Base-by-base conservation (phyloP, 2,329 filamentous ascomycete species). In the Hortaea sp. region DNA sequence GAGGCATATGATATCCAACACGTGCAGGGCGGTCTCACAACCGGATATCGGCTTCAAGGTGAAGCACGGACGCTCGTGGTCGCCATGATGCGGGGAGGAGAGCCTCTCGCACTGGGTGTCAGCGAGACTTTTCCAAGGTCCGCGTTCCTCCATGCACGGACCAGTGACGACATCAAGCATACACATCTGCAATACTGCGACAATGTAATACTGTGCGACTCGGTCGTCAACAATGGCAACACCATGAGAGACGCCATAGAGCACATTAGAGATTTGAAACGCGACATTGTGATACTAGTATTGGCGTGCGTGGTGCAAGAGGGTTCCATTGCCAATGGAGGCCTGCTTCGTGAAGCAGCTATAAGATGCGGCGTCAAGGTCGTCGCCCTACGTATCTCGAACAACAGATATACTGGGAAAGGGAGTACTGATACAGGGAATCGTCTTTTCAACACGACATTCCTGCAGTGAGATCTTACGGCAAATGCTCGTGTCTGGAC, bases 21-120 rank as follows among this genome's bases (percentile, higher is more conserved):
- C 49, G 76, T 81, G 0, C 73, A 77, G 49, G 73, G 70, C 3
- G 49, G 69, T 29, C 5, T 49, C 1, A 57, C 39, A 5, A 39
- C 28, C 0, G 78, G 78, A 0, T 65, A 74, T 54, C 68, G 63
- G 5, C 63, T 82, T 1, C 47, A 39, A 0, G 28, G 72, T 44
- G 77, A 82, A 55, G 6, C 62, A 1, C 44, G 63, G 6, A 82
- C 76, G 0, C 47, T 68, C 1, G 80, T 84, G 41, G 63, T 82
- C 0, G 67, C 78, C 0, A 50, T 82, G 12, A 82, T 83, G 78
- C 74, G 77, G 6, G 77, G 74, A 1, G 79, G 78, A 6, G 77
- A 81, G 50, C 69, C 78, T 0, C 78, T 84, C 73, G 79, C 79
- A 0, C 58, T 72, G 1, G 78, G 78, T 0, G 66, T 84, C 41